phyloP scores from a whole-genome alignment of 176 grass and related monocot species.

The Triticum turgidum region DNA sequence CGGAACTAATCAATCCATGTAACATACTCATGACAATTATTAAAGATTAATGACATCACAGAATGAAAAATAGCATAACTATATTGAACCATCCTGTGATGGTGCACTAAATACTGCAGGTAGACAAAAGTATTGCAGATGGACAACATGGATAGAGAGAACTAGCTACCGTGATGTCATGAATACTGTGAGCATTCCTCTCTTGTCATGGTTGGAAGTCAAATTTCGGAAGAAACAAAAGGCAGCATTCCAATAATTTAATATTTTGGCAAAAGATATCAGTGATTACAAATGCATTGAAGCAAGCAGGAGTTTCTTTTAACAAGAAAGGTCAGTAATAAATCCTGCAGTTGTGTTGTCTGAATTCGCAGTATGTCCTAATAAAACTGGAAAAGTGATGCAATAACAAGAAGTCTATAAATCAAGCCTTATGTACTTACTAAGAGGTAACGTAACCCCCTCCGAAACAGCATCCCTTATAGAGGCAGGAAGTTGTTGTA shows the following conservation, averaged over 20 bases:
- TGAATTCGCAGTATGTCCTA: background rate
- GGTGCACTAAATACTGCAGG: background rate
- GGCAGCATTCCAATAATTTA: background rate
- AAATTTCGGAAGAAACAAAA: background rate
- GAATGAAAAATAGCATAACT: constrained; percentile 3
- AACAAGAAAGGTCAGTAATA: background rate
- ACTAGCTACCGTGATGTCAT: background rate
- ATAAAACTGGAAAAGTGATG: constrained; percentile 1
- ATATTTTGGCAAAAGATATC: background rate
- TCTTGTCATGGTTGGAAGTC: background rate
- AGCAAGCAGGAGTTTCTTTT: background rate
- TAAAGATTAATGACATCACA: background rate
- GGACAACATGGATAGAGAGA: background rate
- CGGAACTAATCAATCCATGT: background rate
- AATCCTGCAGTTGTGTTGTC: background rate
- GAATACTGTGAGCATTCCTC: background rate
- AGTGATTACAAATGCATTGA: background rate
- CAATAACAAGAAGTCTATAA: constrained; percentile 2
- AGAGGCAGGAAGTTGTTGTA: constrained; percentile 77
- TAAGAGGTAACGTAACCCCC: constrained; percentile 83
- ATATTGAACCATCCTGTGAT: background rate
- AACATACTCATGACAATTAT: background rate
- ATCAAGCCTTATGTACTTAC: constrained; percentile 45
- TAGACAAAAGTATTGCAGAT: background rate
- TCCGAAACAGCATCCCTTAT: constrained; percentile 77